These are phyloP conservation scores for Penicillium nucicola DNA, from an alignment of 495 filamentous ascomycete genomes.

Conservation along the genomic window DNA sequence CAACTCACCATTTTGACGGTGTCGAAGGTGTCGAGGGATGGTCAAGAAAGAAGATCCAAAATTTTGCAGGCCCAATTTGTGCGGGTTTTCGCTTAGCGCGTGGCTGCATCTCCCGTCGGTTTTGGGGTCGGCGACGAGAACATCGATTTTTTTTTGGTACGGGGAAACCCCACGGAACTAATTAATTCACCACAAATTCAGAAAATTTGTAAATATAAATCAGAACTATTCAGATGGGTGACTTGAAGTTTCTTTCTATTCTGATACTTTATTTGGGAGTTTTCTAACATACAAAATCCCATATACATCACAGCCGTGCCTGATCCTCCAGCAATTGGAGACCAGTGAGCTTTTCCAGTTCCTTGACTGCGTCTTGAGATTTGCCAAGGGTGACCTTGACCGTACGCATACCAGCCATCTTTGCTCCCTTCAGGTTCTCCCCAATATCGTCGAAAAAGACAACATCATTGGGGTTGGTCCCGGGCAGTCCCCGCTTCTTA, in stretches of 20 bases:
- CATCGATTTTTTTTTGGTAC: constrained; percentile 4
- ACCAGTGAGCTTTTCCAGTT: constrained; percentile 60
- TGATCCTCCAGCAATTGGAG: constrained; percentile 50
- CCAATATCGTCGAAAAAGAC: constrained; percentile 97
- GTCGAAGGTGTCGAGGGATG: constrained; percentile 34
- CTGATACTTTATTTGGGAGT: background rate
- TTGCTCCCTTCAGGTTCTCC: constrained; percentile 82
- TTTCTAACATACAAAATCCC: background rate
- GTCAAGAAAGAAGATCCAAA: constrained; percentile 19
- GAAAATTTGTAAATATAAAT: background rate
- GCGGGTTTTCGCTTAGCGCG: constrained; percentile 47
- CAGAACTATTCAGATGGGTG: no score
- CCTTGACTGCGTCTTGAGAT: constrained; percentile 70
- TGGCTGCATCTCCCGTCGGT: constrained; percentile 36
- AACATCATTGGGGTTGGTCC: constrained; percentile 62
- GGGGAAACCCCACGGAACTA: background rate
- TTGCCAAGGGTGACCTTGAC: constrained; percentile 79
- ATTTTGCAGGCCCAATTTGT: constrained; percentile 41
- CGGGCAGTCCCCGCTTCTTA: constrained; percentile 50
- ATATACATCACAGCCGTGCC: constrained; percentile 31
- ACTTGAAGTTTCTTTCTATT: background rate
- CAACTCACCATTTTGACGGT: constrained; percentile 51
- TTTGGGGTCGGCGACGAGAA: constrained; percentile 45
- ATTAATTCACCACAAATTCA: background rate
- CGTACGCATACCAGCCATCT: constrained; percentile 70